These are phyloP conservation scores for Begonia loranthoides DNA, from an alignment of 306 rosid species.

Conservation along the genomic window DNA sequence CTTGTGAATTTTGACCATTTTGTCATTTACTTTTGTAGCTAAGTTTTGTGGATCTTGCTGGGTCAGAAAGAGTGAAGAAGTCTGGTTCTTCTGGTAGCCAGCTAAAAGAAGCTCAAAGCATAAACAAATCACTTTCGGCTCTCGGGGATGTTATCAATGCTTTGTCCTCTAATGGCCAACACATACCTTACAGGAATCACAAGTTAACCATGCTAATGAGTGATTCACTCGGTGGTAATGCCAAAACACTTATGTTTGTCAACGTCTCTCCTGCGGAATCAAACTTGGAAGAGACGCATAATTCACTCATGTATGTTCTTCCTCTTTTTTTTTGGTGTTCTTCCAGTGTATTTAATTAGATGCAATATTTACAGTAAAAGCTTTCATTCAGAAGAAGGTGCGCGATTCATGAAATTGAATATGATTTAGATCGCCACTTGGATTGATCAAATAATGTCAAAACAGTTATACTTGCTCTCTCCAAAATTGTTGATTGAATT, in stretches of 20 bases:
- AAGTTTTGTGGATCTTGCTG: slow-evolving; percentile 98
- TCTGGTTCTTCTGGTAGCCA: slow-evolving; percentile 82
- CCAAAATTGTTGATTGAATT: too few relatives aligned
- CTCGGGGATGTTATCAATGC: slow-evolving; percentile 89
- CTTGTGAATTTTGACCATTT: too few relatives aligned
- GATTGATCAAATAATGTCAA: too few relatives aligned
- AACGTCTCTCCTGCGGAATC: slow-evolving; percentile 78
- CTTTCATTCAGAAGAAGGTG: too few relatives aligned
- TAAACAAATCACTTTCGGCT: slow-evolving; percentile 93
- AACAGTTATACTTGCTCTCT: too few relatives aligned
- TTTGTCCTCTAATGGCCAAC: slow-evolving; percentile 78
- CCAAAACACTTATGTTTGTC: slow-evolving; percentile 92
- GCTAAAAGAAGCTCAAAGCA: slow-evolving; percentile 97
- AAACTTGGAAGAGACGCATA: slow-evolving; percentile 82
- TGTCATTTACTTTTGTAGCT: slow-evolving; percentile 22
- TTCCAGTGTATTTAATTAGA: neutral
- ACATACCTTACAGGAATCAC: slow-evolving; percentile 87
- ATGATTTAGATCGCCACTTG: too few relatives aligned
- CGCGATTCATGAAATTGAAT: too few relatives aligned
- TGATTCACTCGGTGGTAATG: slow-evolving; percentile 93
- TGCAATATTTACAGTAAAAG: too few relatives aligned
- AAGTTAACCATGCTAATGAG: slow-evolving; percentile 96
- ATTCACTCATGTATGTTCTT: slow-evolving; percentile 66
- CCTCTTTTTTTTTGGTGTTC: neutral
- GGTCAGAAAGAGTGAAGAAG: slow-evolving; percentile 87